These are phyloP conservation scores for Glonium stellatum DNA, from an alignment of 495 filamentous ascomycete species.

Conservation along the genomic window DNA sequence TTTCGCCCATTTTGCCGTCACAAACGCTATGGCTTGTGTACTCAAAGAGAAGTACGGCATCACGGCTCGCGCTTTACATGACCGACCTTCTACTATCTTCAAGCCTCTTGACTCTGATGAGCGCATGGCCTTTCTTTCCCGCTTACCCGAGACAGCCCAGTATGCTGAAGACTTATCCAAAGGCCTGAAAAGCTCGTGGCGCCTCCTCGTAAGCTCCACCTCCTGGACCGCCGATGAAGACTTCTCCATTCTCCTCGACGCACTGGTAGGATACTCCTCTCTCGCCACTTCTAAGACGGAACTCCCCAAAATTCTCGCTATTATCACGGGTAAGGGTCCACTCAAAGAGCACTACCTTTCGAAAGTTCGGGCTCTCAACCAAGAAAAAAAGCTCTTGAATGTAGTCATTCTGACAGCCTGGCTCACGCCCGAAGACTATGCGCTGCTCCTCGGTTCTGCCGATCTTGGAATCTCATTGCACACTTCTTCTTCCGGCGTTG, in stretches of 20 bases:
- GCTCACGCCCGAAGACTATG: conserved; percentile 77
- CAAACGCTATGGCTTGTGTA: conserved; percentile 73
- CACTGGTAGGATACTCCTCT: conserved; percentile 62
- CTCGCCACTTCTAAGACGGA: conserved; percentile 26
- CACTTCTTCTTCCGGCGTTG: conserved; percentile 85
- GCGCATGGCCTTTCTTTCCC: conserved; percentile 52
- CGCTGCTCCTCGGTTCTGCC: conserved; percentile 73
- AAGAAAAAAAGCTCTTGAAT: conserved; percentile 52
- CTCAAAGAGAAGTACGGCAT: conserved; percentile 58
- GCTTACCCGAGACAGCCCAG: conserved; percentile 52
- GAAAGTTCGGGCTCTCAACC: conserved; percentile 53
- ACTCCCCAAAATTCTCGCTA: conserved; percentile 63
- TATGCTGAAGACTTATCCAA: conserved; percentile 49
- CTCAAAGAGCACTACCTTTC: conserved; percentile 66
- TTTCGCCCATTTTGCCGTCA: conserved; percentile 75
- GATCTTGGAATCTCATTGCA: conserved; percentile 89
- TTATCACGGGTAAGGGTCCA: conserved; percentile 93
- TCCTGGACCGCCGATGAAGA: conserved; percentile 98
- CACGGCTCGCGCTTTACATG: conserved; percentile 62
- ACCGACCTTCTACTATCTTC: conserved; percentile 79
- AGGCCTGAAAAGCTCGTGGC: conserved; percentile 42
- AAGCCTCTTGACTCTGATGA: conserved; percentile 53
- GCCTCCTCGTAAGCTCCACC: conserved; percentile 79
- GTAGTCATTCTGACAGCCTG: conserved; percentile 74
- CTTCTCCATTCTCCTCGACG: conserved; percentile 81